Evolutionary conservation across 2,329 filamentous ascomycete genomes (phyloP).

Genomic region (Colletotrichum sansevieriae): DNA sequence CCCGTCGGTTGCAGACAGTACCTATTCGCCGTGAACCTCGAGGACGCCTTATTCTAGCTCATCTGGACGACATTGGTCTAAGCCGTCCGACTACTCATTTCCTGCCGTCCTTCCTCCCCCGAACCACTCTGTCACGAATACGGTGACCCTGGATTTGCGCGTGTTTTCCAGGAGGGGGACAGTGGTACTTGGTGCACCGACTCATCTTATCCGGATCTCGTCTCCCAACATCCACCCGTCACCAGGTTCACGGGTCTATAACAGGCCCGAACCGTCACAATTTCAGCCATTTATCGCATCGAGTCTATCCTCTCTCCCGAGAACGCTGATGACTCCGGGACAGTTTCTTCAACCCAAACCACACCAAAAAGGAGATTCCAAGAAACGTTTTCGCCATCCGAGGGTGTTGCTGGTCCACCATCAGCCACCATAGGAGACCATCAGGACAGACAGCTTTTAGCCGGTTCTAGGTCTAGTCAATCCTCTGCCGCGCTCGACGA

Average conservation of each 20-base stretch:
- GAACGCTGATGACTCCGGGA: slow-evolving; percentile 54
- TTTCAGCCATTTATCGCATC: slow-evolving; percentile 64
- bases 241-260: slow-evolving; percentile 49
- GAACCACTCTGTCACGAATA: slow-evolving; percentile 19
- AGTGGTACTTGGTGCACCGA: slow-evolving; percentile 32
- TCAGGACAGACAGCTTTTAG: slow-evolving; percentile 45
- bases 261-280: slow-evolving; percentile 61
- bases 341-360: slow-evolving; percentile 48
- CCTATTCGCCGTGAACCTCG: slow-evolving; percentile 18
- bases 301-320: slow-evolving; percentile 64
- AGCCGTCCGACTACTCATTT: slow-evolving; percentile 6
- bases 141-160: slow-evolving; percentile 27
- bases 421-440: slow-evolving; percentile 38
- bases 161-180: slow-evolving; percentile 26
- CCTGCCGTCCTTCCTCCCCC: slow-evolving; percentile 37
- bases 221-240: slow-evolving; percentile 18
- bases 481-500: slow-evolving; percentile 45
- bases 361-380: slow-evolving; percentile 54
- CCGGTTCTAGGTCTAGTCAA: slow-evolving; percentile 38
- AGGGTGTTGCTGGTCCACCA: slow-evolving; percentile 44
- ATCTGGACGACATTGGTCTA: slow-evolving; percentile 31
- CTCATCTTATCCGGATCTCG: slow-evolving; percentile 22
- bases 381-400: slow-evolving; percentile 51
- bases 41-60: slow-evolving; percentile 31
- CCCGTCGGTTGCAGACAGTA: slow-evolving; percentile 19